Evolutionary conservation across 495 filamentous ascomycete genomes (phyloP).

Genomic region (Annulohypoxylon stygium): DNA sequence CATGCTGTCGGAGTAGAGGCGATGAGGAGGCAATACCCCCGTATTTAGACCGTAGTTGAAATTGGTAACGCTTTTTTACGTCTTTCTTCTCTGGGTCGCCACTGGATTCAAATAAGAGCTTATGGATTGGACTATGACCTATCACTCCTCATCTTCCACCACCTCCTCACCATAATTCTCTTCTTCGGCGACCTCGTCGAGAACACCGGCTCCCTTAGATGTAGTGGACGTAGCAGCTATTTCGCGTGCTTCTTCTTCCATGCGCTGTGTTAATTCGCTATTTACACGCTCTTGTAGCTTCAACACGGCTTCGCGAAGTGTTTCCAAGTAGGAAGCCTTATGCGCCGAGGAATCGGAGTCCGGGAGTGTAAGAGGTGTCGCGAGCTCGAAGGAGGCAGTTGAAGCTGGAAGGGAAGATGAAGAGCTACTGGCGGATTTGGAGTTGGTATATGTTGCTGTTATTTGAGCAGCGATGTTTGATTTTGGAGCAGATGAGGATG

Average conservation of each 20-base stretch:
- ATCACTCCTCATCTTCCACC: constrained; percentile 59
- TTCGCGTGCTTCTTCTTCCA: constrained; percentile 79
- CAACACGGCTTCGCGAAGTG: constrained; percentile 71
- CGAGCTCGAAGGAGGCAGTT: constrained; percentile 44
- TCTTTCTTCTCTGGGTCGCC: neutral
- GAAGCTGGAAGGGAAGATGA: constrained; percentile 58
- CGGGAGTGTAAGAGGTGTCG: constrained; percentile 48
- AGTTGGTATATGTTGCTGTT: constrained; percentile 70
- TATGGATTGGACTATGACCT: neutral
- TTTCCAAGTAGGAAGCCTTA: constrained; percentile 75
- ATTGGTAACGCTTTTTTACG: constrained; percentile 27
- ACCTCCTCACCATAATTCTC: constrained; percentile 90
- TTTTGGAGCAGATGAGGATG: constrained; percentile 9
- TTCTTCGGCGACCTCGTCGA: constrained; percentile 69
- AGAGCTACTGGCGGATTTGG: constrained; percentile 53
- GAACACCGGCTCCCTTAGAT: constrained; percentile 51
- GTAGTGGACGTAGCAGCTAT: constrained; percentile 51
- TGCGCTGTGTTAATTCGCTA: constrained; percentile 81
- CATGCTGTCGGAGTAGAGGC: constrained; percentile 36
- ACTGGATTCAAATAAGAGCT: neutral
- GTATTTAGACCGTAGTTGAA: constrained; percentile 31
- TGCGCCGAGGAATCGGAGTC: constrained; percentile 56
- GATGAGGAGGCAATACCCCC: constrained; percentile 30
- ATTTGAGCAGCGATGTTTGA: neutral
- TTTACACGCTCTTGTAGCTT: constrained; percentile 82